Evolutionary conservation across 2,329 filamentous ascomycete species (phyloP), one percentile per base, ranked within the genome.

Genomic region (Claviceps sp.): DNA sequence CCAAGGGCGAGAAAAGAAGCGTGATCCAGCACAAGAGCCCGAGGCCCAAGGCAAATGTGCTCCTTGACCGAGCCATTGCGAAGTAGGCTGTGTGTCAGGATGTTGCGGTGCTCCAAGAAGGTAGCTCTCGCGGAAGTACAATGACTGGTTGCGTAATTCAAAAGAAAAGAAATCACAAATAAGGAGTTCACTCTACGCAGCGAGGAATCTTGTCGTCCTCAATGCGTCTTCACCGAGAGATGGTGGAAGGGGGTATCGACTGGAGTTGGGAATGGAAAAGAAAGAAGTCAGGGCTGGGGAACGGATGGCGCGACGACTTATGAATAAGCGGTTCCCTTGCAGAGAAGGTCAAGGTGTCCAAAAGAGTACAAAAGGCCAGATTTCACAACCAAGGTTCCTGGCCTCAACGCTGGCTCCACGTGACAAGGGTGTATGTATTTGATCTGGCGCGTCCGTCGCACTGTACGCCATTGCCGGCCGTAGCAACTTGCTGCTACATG

Each of bases 21-120:
- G 89, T 81, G 64, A 96, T 85, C 77, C 95, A 96, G 74, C 90
- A 84, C 71, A 95, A 76, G 68, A 93, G 74, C 80, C 89, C 89
- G 78, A 96, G 76, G 83, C 84, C 75, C 75, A 90, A 68, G 78
- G 82, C 78, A 80, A 85, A 75, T 73, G 80, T 76, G 75, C 79
- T 76, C 75, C 78, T 73, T 67, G 81, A 83, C 64, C 71, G 70
- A 71, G 74, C 72, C 74, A 77, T 77, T 60, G 62, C 64, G 62
- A 55, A 52, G 30, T 51, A 54, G 54, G 52, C 51, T 58, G 57
- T 53, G 53, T 52, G 47, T 54, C 48, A 52, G 55, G 50, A 54
- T 60, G 58, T 34, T 55, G 57, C 56, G 52, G 48, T 54, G 54
- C 17, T 40, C 26, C 11, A 37, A 37, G 34, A 24, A 50, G 4